Percentiles rank a stretch among this genome's conserved stretches.
These are phyloP conservation scores for Croton setiger DNA, from an alignment of 441 rosid genomes.

Conservation along the genomic window DNA sequence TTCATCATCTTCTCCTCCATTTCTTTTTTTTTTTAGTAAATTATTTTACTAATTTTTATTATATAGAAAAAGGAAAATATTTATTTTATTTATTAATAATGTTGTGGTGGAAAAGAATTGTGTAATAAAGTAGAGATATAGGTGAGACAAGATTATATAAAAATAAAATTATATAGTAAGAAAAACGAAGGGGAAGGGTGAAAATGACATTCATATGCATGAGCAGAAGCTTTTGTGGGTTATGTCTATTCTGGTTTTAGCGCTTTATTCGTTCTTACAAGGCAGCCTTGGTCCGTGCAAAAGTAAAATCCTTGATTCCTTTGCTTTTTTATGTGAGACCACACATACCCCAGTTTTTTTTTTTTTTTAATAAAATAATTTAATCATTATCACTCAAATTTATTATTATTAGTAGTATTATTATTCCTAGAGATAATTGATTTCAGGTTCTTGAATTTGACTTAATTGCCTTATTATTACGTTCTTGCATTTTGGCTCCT, in stretches of 20 bases:
- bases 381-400: neutral
- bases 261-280: slow-evolving; percentile 44
- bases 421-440: too few relatives aligned
- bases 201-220: neutral
- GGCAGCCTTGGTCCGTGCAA: slow-evolving; percentile 39
- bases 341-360: slow-evolving; percentile 9
- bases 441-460: too few relatives aligned
- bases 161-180: slow-evolving; percentile 17
- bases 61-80: too few relatives aligned
- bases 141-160: neutral
- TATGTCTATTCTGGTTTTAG: slow-evolving; percentile 21
- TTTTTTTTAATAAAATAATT: neutral
- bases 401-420: neutral
- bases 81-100: too few relatives aligned
- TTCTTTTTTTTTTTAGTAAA: slow-evolving; percentile 4
- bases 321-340: slow-evolving; percentile 20
- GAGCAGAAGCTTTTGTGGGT: slow-evolving; percentile 23
- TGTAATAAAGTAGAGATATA: too few relatives aligned
- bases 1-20: slow-evolving; percentile 1
- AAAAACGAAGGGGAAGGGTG: slow-evolving; percentile 14
- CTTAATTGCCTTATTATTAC: too few relatives aligned
- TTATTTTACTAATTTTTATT: too few relatives aligned
- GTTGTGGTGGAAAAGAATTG: too few relatives aligned
- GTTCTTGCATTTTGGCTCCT: too few relatives aligned
- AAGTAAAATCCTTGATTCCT: slow-evolving; percentile 35